Base-by-base conservation (phyloP, 371 early-diverging fungal genomes). In the Rhizopus delemar region DNA sequence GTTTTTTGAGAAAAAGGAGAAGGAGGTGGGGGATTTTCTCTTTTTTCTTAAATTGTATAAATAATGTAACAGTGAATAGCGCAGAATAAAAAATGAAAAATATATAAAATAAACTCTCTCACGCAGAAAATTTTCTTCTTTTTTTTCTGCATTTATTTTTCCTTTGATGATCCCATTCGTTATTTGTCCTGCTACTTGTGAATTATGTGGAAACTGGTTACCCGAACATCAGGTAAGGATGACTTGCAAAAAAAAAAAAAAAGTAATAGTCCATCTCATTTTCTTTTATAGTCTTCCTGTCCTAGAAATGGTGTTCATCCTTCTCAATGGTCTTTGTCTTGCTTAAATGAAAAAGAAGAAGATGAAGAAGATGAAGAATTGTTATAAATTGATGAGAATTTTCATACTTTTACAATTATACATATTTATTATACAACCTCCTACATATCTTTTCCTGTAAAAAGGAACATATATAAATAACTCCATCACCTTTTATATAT, bases 201-300 rank as follows among this genome's bases (percentile, higher is more conserved):
- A 71, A 65, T 52, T 71, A 51, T 71, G 71, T 43, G 71, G 71
- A n/a, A 50, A 65, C 41, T 71, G 71, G 71, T 55, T 71, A 45
- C 71, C 71, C 46, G 35, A 62, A 41, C 71, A 71, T 35, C 15
- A 59, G 28, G 71, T 71, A 71, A 53, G 50, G 13, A 22, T 22
- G 22, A 22, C 22, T 22, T 22, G 22, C 22, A 22, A 22, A 51
- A 38, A 15, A 34, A 28, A 9, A 31, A 29, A 2, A 11, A 46
- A 5, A 36, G 15, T 28, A 11, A 46, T 7, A 36, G 15, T 28
- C 13, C 28, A 34, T 22, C 12, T 11, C n/a, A 31, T 39, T 57
- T 36, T 32, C 4, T 2, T 43, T 31, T 28, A 38, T 45, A 69
- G 69, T n/a, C 38, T 41, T 51, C 60, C 3, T 69, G 69, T 49